Percentiles rank a stretch among this genome's conserved stretches.
Evolutionary conservation across 1,284 basidiomycete species (phyloP).

Genomic region (Microbotryomycetes sp.): DNA sequence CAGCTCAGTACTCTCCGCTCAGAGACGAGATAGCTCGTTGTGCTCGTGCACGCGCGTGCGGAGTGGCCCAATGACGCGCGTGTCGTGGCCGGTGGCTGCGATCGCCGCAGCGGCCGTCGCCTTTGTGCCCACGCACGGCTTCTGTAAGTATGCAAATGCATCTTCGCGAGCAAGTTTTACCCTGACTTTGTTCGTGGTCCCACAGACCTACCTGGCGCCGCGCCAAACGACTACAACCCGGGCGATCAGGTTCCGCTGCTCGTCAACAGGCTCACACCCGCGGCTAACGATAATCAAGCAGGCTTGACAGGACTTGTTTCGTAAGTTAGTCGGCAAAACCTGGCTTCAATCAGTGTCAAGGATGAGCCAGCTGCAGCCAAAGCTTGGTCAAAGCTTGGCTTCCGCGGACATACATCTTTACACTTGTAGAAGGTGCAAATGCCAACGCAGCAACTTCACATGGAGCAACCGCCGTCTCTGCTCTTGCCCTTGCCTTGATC

Average conservation of each 20-base stretch:
- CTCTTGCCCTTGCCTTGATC: too few species aligned
- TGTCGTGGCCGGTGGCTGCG: too few species aligned
- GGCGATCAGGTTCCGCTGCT: constrained; percentile 41
- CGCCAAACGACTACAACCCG: constrained; percentile 39
- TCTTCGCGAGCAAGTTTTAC: constrained; percentile 7
- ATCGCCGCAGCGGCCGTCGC: background rate
- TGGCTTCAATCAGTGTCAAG: constrained; percentile 34
- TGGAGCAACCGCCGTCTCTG: too few species aligned
- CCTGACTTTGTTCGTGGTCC: constrained; percentile 25
- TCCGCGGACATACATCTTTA: background rate
- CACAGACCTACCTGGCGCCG: constrained; percentile 41
- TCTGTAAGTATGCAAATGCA: background rate
- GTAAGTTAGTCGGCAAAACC: constrained; percentile 20
- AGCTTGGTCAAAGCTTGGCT: too few species aligned
- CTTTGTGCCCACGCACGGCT: background rate
- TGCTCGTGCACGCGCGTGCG: too few species aligned
- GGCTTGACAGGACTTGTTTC: constrained; percentile 3
- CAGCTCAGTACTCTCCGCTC: too few species aligned
- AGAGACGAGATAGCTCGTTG: too few species aligned
- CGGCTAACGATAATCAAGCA: constrained; percentile 14
- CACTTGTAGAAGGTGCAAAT: background rate
- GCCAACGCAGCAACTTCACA: background rate
- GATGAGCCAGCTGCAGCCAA: background rate
- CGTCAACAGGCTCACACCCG: constrained; percentile 38
- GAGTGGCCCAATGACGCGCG: too few species aligned